These are phyloP conservation scores for Phytopythium aichiense DNA, from an alignment of 352 stramenopile species.

Conservation along the genomic window DNA sequence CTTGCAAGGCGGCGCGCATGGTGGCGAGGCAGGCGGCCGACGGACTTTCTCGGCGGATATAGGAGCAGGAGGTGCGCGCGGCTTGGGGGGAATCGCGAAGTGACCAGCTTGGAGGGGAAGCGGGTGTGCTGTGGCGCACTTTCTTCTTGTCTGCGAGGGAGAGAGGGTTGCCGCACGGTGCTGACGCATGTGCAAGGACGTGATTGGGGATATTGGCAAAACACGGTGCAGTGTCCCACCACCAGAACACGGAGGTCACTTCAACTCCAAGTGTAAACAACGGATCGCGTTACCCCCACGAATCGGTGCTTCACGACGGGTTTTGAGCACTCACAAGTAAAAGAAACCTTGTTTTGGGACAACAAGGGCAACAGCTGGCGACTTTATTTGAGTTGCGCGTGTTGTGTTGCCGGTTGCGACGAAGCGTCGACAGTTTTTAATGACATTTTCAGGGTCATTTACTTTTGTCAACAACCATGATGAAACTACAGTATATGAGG, in stretches of 20 bases:
- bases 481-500: too few relatives aligned
- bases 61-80: not conserved
- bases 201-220: not conserved
- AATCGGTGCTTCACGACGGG: not conserved
- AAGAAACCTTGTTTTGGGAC: not conserved
- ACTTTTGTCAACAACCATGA: too few relatives aligned
- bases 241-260: conserved; percentile 3
- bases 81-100: conserved; percentile 11
- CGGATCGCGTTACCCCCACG: conserved; percentile 8
- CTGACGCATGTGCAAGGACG: conserved; percentile 3
- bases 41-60: not conserved
- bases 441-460: not conserved
- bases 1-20: conserved; percentile 30
- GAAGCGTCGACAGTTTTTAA: not conserved
- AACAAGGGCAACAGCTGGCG: not conserved
- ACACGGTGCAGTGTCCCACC: conserved; percentile 6
- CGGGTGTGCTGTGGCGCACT: not conserved
- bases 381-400: not conserved
- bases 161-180: not conserved
- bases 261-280: conserved; percentile 6
- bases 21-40: not conserved
- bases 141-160: not conserved
- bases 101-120: conserved; percentile 5
- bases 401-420: not conserved
- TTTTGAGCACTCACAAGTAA: conserved; percentile 1